Evolutionary conservation across 192 early-diverging fungal genomes (phyloP), one percentile per base, ranked within the genome.

Genomic region (Entrophospora sp.): DNA sequence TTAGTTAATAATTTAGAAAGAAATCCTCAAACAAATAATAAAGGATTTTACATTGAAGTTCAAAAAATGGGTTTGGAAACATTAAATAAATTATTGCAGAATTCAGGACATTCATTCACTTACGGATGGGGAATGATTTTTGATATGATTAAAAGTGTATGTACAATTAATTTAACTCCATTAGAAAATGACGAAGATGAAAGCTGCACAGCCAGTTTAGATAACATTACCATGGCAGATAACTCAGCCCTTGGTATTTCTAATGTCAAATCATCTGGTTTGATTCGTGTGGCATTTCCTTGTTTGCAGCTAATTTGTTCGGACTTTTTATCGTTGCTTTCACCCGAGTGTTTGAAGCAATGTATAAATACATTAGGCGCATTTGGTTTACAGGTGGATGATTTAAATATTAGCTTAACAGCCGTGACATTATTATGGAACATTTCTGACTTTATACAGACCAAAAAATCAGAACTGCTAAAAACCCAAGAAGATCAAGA

Each of bases 281-380:
- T 82, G 5, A 85, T 95, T 65, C 82, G 90, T 9, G 75, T 88
- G 45, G 93, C 90, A 9, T 99, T 99, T 65, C 87, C 93, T 4
- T 94, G 88, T 43, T 61, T 99, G 52, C 94, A 99, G 69, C 73
- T 99, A 14, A 91, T 99, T 25, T 97, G 95, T 72, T 90, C 90
- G 1, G 97, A 99, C 69, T 96, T 97, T 64, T 64, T 99, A 42
- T 81, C 90, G 5, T 78, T 89, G 5, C 71, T 97, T 68, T 77
- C 79, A 14, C 89, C 94, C 3, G 73, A 74, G 7, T 84, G 88
- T 44, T 68, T 99, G 42, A 81, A 84, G 14, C 82, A 85, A 36
- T 93, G 91, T 66, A 92, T 97, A 58, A 81, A 89, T 51, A 85
- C 89, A 0, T 64, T 97, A 22, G 87, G 81, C 16, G 73, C 77